A percentile compares a stretch with the other conserved stretches of the same genome.
Evolutionary conservation across 805 yeast genomes (phyloP).

Genomic region (Saturnispora kantuleensis): DNA sequence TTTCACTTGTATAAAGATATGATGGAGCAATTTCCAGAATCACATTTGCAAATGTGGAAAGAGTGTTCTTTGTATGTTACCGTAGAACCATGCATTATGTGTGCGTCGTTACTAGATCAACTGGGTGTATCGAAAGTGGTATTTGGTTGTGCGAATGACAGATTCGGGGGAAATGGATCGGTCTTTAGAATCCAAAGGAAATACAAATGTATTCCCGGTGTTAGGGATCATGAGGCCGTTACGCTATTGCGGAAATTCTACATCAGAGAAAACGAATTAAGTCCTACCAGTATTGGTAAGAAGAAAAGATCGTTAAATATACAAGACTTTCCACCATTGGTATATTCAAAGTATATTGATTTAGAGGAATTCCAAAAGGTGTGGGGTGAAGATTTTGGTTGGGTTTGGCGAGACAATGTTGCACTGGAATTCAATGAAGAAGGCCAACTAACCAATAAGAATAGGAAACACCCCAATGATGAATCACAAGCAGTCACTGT

Average conservation of each 20-base stretch:
- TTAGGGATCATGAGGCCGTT: slow-evolving; percentile 73
- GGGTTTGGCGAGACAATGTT: slow-evolving; percentile 18
- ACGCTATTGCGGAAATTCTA: slow-evolving; percentile 75
- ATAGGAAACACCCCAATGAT: background rate
- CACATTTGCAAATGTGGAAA: slow-evolving; percentile 30
- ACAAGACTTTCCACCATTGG: slow-evolving; percentile 49
- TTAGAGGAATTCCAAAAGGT: slow-evolving; percentile 38
- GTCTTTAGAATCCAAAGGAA: slow-evolving; percentile 47
- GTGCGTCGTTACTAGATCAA: slow-evolving; percentile 86
- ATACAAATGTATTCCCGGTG: slow-evolving; percentile 49
- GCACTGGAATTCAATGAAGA: slow-evolving; percentile 18
- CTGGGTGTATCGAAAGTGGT: slow-evolving; percentile 62
- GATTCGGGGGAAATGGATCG: slow-evolving; percentile 96
- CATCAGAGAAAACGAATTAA: slow-evolving; percentile 71
- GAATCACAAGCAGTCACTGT: background rate
- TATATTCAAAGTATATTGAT: slow-evolving; percentile 44
- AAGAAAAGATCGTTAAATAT: slow-evolving; percentile 52
- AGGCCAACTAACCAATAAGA: slow-evolving; percentile 6
- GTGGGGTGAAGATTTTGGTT: slow-evolving; percentile 35
- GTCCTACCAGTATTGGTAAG: slow-evolving; percentile 73
- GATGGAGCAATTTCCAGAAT: slow-evolving; percentile 24
- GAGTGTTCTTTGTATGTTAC: slow-evolving; percentile 77
- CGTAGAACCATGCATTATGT: slow-evolving; percentile 97
- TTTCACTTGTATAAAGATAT: slow-evolving; percentile 65
- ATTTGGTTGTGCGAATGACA: slow-evolving; percentile 89